A percentile compares a stretch with the other conserved stretches of the same genome.
Conservation (phyloP, 2,329 filamentous ascomycete genomes). For the Metarhizium humberi region DNA sequence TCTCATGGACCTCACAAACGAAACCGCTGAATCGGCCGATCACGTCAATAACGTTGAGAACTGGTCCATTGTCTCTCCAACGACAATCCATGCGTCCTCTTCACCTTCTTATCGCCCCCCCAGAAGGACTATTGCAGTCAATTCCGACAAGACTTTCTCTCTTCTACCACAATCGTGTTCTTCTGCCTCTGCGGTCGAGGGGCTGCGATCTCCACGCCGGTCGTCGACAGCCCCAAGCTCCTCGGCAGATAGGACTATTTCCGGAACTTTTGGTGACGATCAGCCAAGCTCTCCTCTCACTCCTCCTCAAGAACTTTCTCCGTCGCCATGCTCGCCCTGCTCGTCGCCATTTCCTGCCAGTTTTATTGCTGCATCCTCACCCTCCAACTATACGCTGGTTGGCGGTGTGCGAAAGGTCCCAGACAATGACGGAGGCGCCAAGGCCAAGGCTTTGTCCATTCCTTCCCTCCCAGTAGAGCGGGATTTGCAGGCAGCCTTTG, state of each 20-base stretch:
- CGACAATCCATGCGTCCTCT: conserved; percentile 11
- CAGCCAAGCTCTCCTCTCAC: conserved; percentile 40
- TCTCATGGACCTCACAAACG: not conserved
- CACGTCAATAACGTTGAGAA: not conserved
- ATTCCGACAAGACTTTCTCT: conserved; percentile 51
- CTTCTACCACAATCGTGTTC: conserved; percentile 28
- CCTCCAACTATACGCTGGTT: conserved; percentile 45
- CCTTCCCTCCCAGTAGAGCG: not conserved
- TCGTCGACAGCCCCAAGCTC: conserved; percentile 36
- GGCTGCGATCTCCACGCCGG: conserved; percentile 29
- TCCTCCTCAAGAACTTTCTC: conserved; percentile 30
- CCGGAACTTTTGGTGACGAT: conserved; percentile 29
- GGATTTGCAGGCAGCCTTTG: not conserved
- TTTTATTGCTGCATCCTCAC: conserved; percentile 19
- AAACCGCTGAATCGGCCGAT: not conserved
- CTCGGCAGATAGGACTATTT: conserved; percentile 28
- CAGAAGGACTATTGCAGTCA: conserved; percentile 35
- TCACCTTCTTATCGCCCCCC: conserved; percentile 18
- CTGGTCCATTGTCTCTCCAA: not conserved
- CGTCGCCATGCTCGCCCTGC: conserved; percentile 2
- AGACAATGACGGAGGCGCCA: conserved; percentile 7
- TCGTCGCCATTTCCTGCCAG: conserved; percentile 8
- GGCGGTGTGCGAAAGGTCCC: conserved; percentile 45
- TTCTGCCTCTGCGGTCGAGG: conserved; percentile 19
- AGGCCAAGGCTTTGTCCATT: not conserved